Conservation (phyloP, 148 eudicot species). For the Salicornia ramosissima region DNA sequence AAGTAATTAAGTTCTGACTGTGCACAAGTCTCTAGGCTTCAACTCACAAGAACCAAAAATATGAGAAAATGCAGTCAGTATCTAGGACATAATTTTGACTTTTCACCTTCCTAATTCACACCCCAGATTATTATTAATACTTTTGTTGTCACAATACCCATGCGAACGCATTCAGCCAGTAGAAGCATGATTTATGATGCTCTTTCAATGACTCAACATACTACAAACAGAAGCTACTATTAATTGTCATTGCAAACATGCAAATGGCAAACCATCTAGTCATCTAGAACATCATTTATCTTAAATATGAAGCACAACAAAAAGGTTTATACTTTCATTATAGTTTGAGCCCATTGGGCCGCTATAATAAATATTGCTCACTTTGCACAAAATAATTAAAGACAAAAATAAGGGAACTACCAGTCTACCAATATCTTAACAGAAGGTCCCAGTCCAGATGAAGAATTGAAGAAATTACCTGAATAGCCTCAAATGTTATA, state of each 20-base stretch:
- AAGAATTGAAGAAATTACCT: constrained; percentile 48
- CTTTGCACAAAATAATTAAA: not conserved
- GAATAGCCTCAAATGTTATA: constrained; percentile 79
- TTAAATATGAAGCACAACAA: not conserved
- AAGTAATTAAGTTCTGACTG: not conserved
- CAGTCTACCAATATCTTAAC: not conserved
- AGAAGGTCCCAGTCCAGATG: not conserved
- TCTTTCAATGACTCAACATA: not conserved
- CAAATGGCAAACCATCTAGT: not conserved
- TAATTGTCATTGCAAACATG: not conserved
- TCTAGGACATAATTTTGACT: not conserved
- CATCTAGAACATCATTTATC: not conserved
- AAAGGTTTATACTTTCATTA: not conserved
- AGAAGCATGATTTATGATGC: not conserved
- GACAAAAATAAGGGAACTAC: not conserved
- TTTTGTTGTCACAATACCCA: not conserved
- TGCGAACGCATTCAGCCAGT: not conserved
- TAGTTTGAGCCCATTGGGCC: not conserved
- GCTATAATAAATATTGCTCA: not conserved
- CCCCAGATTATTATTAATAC: not conserved
- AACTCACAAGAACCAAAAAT: not conserved
- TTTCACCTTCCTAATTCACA: not conserved
- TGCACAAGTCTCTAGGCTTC: not conserved
- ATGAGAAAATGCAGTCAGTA: not conserved
- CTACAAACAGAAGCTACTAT: not conserved